phyloP scores from a whole-genome alignment of 2,329 filamentous ascomycete species.

The Diplodia corticola region DNA sequence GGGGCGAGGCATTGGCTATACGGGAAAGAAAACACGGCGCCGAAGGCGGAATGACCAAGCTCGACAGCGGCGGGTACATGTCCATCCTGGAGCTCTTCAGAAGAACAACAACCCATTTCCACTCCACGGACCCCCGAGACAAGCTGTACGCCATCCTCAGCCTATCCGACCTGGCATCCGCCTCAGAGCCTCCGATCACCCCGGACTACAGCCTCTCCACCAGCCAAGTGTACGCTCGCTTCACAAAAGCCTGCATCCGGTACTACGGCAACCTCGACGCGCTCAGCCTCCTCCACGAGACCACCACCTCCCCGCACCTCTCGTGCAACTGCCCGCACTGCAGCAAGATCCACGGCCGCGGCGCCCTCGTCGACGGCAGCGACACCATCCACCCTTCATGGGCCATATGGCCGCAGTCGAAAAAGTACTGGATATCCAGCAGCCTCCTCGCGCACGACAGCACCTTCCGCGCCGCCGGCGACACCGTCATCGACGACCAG shows the following conservation, averaged over 20 bases:
- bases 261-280: neutral
- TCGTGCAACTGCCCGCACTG: neutral
- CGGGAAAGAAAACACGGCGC: too few species aligned
- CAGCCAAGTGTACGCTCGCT: neutral
- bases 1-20: too few species aligned
- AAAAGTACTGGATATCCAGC: too few species aligned
- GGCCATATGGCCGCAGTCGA: neutral
- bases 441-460: too few species aligned
- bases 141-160: neutral
- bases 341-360: too few species aligned
- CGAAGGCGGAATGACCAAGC: too few species aligned
- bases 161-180: neutral
- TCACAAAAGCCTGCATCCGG: neutral
- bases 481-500: too few species aligned
- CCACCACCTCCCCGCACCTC: neutral
- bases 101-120: neutral
- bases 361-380: neutral
- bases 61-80: neutral
- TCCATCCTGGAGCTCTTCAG: neutral
- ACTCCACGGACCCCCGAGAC: neutral
- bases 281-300: neutral
- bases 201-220: neutral
- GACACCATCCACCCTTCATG: neutral
- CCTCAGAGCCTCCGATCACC: too few species aligned
- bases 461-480: too few species aligned